phyloP scores from a whole-genome alignment of 2,329 filamentous ascomycete genomes.

The Trichoderma breve region DNA sequence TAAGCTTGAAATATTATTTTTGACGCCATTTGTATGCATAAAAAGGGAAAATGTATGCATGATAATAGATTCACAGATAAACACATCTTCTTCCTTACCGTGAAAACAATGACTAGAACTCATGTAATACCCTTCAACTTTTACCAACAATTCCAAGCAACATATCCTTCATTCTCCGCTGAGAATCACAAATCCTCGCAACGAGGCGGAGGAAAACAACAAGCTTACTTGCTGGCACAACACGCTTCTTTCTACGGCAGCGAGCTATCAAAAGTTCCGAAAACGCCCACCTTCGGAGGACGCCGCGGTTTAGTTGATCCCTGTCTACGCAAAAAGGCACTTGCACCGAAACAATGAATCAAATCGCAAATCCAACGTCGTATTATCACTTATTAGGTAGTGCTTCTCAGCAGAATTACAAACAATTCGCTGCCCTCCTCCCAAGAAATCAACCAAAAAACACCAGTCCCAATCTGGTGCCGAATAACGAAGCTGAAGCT shows the following conservation, averaged over 20 bases:
- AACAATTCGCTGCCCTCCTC: not conserved
- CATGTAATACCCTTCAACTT: not conserved
- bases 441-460: not conserved
- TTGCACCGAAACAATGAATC: not conserved
- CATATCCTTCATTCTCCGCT: not conserved
- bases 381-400: not conserved
- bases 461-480: not conserved
- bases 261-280: slow-evolving; percentile 17
- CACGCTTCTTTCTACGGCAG: not conserved
- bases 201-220: not conserved
- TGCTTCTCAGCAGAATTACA: not conserved
- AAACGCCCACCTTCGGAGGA: not conserved
- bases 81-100: not conserved
- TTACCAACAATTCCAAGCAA: not conserved
- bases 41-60: not conserved
- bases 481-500: not conserved
- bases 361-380: not conserved
- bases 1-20: not conserved
- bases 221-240: not conserved
- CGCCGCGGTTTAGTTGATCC: slow-evolving; percentile 1
- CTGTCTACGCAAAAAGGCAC: not conserved
- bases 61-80: not conserved
- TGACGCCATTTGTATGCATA: not conserved
- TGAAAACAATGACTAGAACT: not conserved
- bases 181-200: not conserved